Base-by-base conservation (phyloP, 2,329 filamentous ascomycete species). In the Teratosphaeria nubilosa region DNA sequence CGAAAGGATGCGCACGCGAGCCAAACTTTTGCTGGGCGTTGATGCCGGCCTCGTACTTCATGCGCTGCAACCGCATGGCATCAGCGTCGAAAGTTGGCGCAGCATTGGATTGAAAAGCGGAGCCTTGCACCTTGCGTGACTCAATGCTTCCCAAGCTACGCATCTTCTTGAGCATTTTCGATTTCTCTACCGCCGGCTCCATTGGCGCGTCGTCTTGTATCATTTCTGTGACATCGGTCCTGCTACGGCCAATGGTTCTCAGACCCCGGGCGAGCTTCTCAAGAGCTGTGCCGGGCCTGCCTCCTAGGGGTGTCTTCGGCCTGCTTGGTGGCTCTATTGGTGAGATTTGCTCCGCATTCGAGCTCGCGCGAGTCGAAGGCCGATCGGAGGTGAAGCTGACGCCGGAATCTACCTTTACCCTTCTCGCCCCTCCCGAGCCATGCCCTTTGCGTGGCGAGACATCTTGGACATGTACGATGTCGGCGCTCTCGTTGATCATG, bases 191-290 rank as follows among this genome's bases (percentile, higher is more conserved):
- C 7, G 58, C 52, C 6, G 59, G 37, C 6, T 57, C 53, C 14
- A 61, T 55, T 16, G 60, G 57, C 11, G 9, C 54, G 27, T 63
- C 63, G 27, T 61, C 53, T 11, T 54, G 68, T 34, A 74, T 72
- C 58, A 77, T 75, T 62, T 79, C 76, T 25, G 77, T 75, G n/a
- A 82, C 75, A 48, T 82, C 77, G 3, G 74, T 74, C 59, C 75
- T 75, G 53, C 77, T 77, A 56, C 81, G 80, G 53, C 80, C 79
- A 70, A 85, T 83, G 63, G 80, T 79, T 61, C 78, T 79, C 62
- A 86, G 74, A 62, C 84, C 82, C 41, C 80, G 77, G 11, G 81
- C 80, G 59, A 86, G 78, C 64, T 80, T 80, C 71, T 85, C 82
- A 11, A 86, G 72, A n/a, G 78, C 76, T 52, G 79, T 82, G 34